Evolutionary conservation across 169 alveolate genomes (phyloP).

Genomic region (Eimeria falciformis): DNA sequence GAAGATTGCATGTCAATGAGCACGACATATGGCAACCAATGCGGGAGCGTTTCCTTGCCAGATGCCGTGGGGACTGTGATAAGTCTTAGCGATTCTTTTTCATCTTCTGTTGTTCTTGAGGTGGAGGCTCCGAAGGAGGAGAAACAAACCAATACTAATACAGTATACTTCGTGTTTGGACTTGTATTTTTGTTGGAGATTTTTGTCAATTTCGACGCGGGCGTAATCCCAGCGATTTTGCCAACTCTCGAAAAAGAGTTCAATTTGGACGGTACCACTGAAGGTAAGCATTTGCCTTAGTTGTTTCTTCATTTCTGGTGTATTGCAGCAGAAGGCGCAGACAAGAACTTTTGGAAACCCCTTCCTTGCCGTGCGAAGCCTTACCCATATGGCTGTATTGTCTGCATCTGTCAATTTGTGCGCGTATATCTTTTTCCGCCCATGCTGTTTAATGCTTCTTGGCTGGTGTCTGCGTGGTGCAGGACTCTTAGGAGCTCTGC

Average conservation of each 20-base stretch:
- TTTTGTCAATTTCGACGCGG: slow-evolving; percentile 67
- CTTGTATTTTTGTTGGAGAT: slow-evolving; percentile 18
- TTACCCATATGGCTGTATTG: background rate
- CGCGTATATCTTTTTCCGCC: no score
- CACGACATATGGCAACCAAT: no score
- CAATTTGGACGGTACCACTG: slow-evolving; percentile 41
- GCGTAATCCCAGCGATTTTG: slow-evolving; percentile 65
- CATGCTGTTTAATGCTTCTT: background rate
- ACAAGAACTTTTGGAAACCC: background rate
- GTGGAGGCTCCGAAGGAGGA: background rate
- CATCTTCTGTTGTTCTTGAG: background rate
- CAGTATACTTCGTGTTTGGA: background rate
- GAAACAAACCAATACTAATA: background rate
- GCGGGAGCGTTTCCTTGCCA: no score
- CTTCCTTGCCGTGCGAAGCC: background rate
- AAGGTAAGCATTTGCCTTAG: background rate
- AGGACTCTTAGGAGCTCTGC: slow-evolving; percentile 70
- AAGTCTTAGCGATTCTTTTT: background rate
- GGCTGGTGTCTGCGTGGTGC: no score
- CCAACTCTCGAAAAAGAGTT: slow-evolving; percentile 16
- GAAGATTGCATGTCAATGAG: no score
- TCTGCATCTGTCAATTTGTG: no score
- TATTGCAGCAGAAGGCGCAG: background rate
- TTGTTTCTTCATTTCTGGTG: background rate
- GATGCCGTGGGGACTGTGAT: no score